These are phyloP conservation scores for Saccharomycopsis olivae DNA, from an alignment of 805 yeast genomes.

Conservation along the genomic window DNA sequence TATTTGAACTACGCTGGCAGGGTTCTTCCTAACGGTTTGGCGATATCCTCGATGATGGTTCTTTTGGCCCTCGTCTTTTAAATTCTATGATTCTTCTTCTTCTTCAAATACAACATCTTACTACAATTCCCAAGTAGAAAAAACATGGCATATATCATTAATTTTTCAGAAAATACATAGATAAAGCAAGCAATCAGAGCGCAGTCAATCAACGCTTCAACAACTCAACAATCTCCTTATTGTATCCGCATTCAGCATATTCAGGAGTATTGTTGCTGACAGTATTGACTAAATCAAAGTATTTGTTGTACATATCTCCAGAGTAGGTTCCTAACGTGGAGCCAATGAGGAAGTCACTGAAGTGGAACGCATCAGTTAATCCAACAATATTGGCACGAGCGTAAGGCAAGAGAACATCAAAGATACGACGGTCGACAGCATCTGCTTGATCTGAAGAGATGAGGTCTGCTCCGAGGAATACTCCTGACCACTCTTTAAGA, in stretches of 20 bases:
- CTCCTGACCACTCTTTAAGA: constrained; percentile 61
- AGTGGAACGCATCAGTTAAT: constrained; percentile 74
- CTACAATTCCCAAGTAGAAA: too few species aligned
- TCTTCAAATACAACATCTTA: too few species aligned
- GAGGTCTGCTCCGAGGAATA: constrained; percentile 55
- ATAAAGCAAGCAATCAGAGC: too few species aligned
- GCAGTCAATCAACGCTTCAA: too few species aligned
- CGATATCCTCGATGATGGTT: too few species aligned
- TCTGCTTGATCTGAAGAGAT: constrained; percentile 34
- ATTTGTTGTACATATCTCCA: constrained; percentile 77
- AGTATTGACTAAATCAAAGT: constrained; percentile 51
- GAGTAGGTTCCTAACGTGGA: constrained; percentile 73
- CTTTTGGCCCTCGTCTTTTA: too few species aligned
- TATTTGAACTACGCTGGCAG: too few species aligned
- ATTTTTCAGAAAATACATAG: too few species aligned
- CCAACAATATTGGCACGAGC: constrained; percentile 64
- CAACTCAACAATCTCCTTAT: constrained; percentile 28
- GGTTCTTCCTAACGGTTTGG: too few species aligned
- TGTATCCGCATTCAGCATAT: constrained; percentile 43
- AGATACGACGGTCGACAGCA: constrained; percentile 30
- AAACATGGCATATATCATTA: too few species aligned
- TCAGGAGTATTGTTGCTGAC: constrained; percentile 44
- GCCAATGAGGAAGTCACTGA: constrained; percentile 71
- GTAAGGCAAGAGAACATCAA: constrained; percentile 35
- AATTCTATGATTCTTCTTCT: too few species aligned